Conservation (phyloP, 1,284 basidiomycete genomes). For the Cutaneotrichosporon spelunceum region DNA sequence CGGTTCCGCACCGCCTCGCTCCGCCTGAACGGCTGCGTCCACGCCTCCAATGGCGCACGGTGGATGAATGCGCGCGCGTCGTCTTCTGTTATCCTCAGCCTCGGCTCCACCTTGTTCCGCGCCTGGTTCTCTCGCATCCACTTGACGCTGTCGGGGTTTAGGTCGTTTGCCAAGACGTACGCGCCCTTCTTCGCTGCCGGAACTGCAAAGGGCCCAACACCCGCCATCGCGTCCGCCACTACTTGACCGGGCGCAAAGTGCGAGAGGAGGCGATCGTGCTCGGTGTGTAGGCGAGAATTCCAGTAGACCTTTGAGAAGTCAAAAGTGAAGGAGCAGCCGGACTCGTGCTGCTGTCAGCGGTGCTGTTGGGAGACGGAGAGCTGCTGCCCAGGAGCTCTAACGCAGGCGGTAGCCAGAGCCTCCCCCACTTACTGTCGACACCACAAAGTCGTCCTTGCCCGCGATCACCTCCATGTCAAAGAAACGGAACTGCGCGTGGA, state of each 20-base stretch:
- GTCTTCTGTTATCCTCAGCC: slow-evolving; percentile 67
- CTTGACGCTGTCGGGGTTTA: slow-evolving; percentile 83
- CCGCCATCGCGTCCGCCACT: slow-evolving; percentile 90
- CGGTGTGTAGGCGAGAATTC: slow-evolving; percentile 91
- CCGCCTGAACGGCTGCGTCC: slow-evolving; percentile 63
- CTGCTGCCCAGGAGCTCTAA: background rate
- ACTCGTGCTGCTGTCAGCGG: slow-evolving; percentile 62
- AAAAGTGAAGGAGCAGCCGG: slow-evolving; percentile 81
- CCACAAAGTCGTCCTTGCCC: slow-evolving; percentile 78
- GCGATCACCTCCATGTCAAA: slow-evolving; percentile 98
- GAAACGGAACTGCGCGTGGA: slow-evolving; percentile 82
- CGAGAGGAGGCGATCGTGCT: slow-evolving; percentile 80
- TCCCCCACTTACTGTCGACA: slow-evolving; percentile 65
- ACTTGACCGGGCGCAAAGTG: slow-evolving; percentile 67
- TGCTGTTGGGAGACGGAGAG: background rate
- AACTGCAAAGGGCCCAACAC: slow-evolving; percentile 93
- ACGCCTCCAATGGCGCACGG: slow-evolving; percentile 57
- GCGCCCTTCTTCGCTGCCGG: slow-evolving; percentile 89
- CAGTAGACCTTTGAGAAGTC: slow-evolving; percentile 96
- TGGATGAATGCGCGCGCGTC: slow-evolving; percentile 85
- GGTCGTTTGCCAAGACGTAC: slow-evolving; percentile 84
- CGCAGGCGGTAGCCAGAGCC: background rate
- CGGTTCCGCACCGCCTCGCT: slow-evolving; percentile 20
- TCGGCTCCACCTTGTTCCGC: slow-evolving; percentile 67
- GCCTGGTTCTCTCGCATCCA: slow-evolving; percentile 71